These are phyloP conservation scores for Tolypocladium tropicale DNA, from an alignment of 2,329 filamentous ascomycete genomes.

Conservation along the genomic window DNA sequence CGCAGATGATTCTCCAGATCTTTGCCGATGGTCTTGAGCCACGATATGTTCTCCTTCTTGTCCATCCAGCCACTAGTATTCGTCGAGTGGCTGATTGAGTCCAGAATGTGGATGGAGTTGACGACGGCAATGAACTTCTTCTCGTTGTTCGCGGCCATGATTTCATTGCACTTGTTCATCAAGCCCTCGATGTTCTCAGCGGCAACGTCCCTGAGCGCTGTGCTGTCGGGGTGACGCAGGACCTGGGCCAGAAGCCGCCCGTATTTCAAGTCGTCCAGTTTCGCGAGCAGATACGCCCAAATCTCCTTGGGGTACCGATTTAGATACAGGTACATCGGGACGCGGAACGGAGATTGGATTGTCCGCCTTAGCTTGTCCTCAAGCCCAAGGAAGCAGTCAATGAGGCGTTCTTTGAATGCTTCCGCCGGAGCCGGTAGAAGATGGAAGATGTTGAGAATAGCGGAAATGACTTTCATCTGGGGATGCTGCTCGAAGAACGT, in stretches of 20 bases:
- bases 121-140: slow-evolving; percentile 61
- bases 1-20: slow-evolving; percentile 69
- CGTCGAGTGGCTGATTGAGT: slow-evolving; percentile 62
- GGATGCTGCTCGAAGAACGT: slow-evolving; percentile 86
- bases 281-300: slow-evolving; percentile 68
- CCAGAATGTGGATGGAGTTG: slow-evolving; percentile 78
- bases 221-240: slow-evolving; percentile 64
- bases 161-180: slow-evolving; percentile 55
- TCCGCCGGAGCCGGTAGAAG: slow-evolving; percentile 85
- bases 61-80: slow-evolving; percentile 62
- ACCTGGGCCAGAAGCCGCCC: slow-evolving; percentile 88
- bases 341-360: slow-evolving; percentile 81
- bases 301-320: slow-evolving; percentile 87
- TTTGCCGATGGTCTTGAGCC: slow-evolving; percentile 59
- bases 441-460: slow-evolving; percentile 95
- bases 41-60: slow-evolving; percentile 48
- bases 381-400: slow-evolving; percentile 81
- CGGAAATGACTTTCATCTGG: slow-evolving; percentile 88
- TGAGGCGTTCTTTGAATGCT: slow-evolving; percentile 80
- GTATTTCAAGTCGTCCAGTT: slow-evolving; percentile 74
- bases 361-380: slow-evolving; percentile 80
- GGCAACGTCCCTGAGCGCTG: slow-evolving; percentile 62
- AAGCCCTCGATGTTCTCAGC: slow-evolving; percentile 64
- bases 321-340: slow-evolving; percentile 83
- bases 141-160: slow-evolving; percentile 55